These are phyloP conservation scores for Penicillium robsamsonii DNA, from an alignment of 495 filamentous ascomycete genomes.

Conservation along the genomic window DNA sequence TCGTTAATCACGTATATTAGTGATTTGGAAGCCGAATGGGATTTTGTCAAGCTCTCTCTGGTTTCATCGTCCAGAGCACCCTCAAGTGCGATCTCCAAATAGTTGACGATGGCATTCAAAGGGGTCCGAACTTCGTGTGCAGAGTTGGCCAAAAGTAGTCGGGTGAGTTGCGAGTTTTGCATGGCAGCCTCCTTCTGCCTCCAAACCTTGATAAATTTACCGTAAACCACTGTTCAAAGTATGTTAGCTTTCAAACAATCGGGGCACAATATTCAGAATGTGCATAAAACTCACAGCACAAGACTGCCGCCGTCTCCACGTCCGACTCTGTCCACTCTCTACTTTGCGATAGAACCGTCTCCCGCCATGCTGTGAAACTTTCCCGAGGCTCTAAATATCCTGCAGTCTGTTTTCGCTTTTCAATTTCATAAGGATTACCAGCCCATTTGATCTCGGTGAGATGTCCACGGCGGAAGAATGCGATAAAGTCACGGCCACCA, in stretches of 20 bases:
- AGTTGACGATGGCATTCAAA: constrained; percentile 95
- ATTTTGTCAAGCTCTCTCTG: constrained; percentile 75
- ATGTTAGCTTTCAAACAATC: background rate
- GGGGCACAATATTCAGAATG: background rate
- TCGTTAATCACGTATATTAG: constrained; percentile 97
- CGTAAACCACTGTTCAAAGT: constrained; percentile 63
- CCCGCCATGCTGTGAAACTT: constrained; percentile 38
- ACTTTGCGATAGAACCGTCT: constrained; percentile 37
- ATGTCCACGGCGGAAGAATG: constrained; percentile 83
- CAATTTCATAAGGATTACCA: constrained; percentile 83
- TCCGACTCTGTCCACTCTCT: constrained; percentile 52
- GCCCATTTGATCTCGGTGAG: constrained; percentile 84
- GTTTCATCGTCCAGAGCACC: constrained; percentile 79
- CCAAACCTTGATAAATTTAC: constrained; percentile 92
- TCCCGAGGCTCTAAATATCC: constrained; percentile 36
- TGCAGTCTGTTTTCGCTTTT: constrained; percentile 40
- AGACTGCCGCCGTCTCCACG: constrained; percentile 81
- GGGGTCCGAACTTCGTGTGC: constrained; percentile 95
- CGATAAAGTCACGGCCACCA: constrained; percentile 81
- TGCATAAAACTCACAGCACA: constrained; percentile 50
- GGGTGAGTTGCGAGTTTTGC: constrained; percentile 77
- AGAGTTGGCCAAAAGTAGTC: constrained; percentile 82
- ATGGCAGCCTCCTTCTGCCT: constrained; percentile 83
- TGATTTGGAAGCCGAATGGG: constrained; percentile 88
- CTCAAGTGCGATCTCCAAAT: constrained; percentile 90